Evolutionary conservation across 2,329 filamentous ascomycete genomes (phyloP).

Genomic region (Fonsecaea multimorphosa): DNA sequence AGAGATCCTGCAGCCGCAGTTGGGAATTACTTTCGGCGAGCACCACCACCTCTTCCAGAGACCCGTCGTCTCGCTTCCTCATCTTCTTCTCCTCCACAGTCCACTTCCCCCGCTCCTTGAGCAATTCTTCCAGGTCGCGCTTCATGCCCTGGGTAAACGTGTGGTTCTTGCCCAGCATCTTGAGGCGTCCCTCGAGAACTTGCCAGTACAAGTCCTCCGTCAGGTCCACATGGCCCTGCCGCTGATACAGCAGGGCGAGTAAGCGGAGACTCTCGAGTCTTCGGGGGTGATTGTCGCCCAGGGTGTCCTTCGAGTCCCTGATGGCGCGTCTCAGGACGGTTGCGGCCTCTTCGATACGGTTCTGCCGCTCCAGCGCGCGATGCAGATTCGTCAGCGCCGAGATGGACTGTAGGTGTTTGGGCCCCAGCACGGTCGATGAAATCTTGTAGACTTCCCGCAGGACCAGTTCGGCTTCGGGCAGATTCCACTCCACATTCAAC

Average conservation of each 20-base stretch:
- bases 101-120: conserved; percentile 33
- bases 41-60: not conserved
- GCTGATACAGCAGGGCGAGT: conserved; percentile 27
- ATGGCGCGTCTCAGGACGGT: conserved; percentile 28
- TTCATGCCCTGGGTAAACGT: conserved; percentile 32
- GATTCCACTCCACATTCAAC: conserved; percentile 34
- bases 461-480: conserved; percentile 32
- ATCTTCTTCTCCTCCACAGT: conserved; percentile 4
- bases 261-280: conserved; percentile 32
- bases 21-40: conserved; percentile 24
- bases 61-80: not conserved
- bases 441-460: conserved; percentile 31
- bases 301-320: conserved; percentile 31
- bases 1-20: conserved; percentile 30
- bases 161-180: conserved; percentile 36
- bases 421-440: conserved; percentile 29
- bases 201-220: conserved; percentile 34
- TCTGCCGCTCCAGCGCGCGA: conserved; percentile 28
- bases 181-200: conserved; percentile 35
- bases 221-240: conserved; percentile 14
- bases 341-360: conserved; percentile 34
- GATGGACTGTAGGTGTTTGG: conserved; percentile 34
- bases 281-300: conserved; percentile 36
- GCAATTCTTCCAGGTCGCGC: conserved; percentile 24
- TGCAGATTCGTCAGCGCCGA: conserved; percentile 34